phyloP scores from a whole-genome alignment of 352 stramenopile species.

The Pythium dissotocum region DNA sequence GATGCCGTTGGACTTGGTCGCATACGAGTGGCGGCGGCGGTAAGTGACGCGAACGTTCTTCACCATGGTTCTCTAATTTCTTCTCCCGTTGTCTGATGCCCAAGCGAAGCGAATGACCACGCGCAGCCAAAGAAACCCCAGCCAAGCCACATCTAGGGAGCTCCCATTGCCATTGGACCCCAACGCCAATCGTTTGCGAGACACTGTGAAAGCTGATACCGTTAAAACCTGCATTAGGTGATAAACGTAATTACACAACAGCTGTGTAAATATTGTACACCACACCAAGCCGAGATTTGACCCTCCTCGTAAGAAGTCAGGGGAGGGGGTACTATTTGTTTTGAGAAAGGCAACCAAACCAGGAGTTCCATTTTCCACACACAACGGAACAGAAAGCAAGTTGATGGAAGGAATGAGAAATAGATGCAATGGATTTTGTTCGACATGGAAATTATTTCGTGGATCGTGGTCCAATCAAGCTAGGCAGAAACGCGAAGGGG shows the following conservation, averaged over 20 bases:
- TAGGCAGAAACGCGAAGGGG: too few relatives aligned
- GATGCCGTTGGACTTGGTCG: slow-evolving; percentile 94
- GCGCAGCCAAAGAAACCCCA: neutral
- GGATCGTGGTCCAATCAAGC: too few relatives aligned
- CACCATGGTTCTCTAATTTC: slow-evolving; percentile 82
- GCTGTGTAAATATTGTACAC: neutral
- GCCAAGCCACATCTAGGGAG: neutral
- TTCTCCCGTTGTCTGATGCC: slow-evolving; percentile 70
- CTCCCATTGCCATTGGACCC: slow-evolving; percentile 11
- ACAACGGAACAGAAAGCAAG: too few relatives aligned
- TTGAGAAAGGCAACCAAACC: too few relatives aligned
- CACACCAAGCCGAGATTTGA: too few relatives aligned
- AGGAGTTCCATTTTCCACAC: too few relatives aligned
- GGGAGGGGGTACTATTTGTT: too few relatives aligned
- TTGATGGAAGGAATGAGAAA: too few relatives aligned
- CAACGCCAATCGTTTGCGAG: slow-evolving; percentile 32
- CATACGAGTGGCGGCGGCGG: slow-evolving; percentile 96
- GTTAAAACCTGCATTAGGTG: neutral
- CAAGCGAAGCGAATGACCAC: slow-evolving; percentile 41
- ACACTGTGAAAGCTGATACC: slow-evolving; percentile 13
- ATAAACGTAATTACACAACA: slow-evolving; percentile 11
- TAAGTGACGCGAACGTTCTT: slow-evolving; percentile 96
- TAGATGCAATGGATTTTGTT: too few relatives aligned
- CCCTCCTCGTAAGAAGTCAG: too few relatives aligned
- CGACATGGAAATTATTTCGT: too few relatives aligned